Evolutionary conservation across 2,329 filamentous ascomycete species (phyloP), one percentile per base, ranked within the genome.

Genomic region (Dothiorella sarmentorum): DNA sequence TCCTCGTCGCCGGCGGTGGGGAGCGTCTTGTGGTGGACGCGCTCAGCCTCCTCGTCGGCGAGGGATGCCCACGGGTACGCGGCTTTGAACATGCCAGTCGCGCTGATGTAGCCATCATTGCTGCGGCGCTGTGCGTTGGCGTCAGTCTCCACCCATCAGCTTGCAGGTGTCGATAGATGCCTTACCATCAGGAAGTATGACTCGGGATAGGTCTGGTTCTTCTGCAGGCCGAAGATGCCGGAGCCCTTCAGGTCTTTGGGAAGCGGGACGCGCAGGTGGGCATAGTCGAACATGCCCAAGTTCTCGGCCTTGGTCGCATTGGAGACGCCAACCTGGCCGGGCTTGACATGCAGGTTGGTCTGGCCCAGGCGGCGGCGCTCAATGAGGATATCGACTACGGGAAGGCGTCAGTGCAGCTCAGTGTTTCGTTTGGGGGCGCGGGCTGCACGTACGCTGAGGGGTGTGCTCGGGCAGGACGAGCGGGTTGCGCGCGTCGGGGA

Each of bases 121-220:
- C 90, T 93, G 66, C 90, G 87, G 75, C 90, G 87, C 90, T 80
- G 67, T 27, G 18, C 26, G 43, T 52, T 20, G 33, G 24, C 40
- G 37, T 44, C 37, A 44, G 49, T n/a, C 22, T 31, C 11, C 22
- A 38, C n/a, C 44, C 29, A 7, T 13, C 37, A 35, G 2, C 6
- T n/a, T n/a, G n/a, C 18, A 11, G 27, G 18, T 31, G 42, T 37
- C 40, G 45, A 52, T 35, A 56, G 55, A 22, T 24, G 35, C 33
- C 56, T 74, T 78, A 86, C 84, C 85, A 99, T 99, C 66, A 99
- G 78, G 74, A 97, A 99, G 76, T 99, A 99, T 65, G 90, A 94
- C 72, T 91, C 91, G 4, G 94, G 93, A 61, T 79, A 82, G 63
- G 79, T 74, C 61, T 79, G 73, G 57, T 81, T 77, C 73, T 71